These are phyloP conservation scores for Ichthyophthirius multifiliis DNA, from an alignment of 169 alveolate genomes.

Conservation along the genomic window DNA sequence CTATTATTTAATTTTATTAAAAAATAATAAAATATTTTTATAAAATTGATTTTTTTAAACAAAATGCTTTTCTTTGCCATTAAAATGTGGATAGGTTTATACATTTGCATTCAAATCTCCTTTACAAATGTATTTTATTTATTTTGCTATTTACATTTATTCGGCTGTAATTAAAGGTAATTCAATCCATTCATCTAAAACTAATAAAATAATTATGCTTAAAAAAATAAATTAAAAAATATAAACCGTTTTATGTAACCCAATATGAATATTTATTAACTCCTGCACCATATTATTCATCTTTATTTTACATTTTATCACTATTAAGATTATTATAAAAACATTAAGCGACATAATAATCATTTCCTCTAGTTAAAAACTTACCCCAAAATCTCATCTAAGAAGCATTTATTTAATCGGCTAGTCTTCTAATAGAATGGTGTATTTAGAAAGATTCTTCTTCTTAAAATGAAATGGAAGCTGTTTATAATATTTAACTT, in stretches of 20 bases:
- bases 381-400: constrained; percentile 74
- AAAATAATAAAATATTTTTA: background rate
- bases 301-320: constrained; percentile 39
- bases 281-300: constrained; percentile 42
- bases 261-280: constrained; percentile 46
- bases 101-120: constrained; percentile 74
- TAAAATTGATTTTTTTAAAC: background rate
- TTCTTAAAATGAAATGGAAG: background rate
- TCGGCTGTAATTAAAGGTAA: constrained; percentile 72
- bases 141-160: constrained; percentile 55
- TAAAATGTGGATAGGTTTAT: constrained; percentile 77
- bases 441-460: background rate
- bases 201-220: background rate
- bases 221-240: no score
- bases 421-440: background rate
- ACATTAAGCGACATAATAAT: constrained; percentile 77
- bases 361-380: constrained; percentile 59
- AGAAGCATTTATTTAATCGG: constrained; percentile 33
- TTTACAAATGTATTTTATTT: constrained; percentile 66
- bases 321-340: constrained; percentile 10
- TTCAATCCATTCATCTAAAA: constrained; percentile 63
- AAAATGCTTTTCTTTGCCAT: constrained; percentile 43
- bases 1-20: background rate
- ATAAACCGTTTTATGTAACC: constrained; percentile 41
- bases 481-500: background rate